Evolutionary conservation across 805 yeast species (phyloP), one percentile per base, ranked within the genome.

Genomic region (Yarrowia deformans): DNA sequence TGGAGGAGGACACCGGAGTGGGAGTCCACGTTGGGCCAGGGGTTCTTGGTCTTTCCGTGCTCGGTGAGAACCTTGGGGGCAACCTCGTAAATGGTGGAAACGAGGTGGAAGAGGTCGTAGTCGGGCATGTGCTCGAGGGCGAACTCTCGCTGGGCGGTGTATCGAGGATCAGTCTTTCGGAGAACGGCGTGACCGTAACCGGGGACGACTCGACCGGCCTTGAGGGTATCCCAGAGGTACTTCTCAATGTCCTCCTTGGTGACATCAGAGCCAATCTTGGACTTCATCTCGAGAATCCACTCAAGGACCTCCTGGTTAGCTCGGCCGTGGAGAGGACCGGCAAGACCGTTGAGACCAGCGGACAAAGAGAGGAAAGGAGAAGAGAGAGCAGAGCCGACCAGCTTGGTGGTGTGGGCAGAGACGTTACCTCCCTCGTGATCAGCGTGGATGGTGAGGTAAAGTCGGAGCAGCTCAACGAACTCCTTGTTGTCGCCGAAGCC

Each of bases 141-240:
- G 78, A 89, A 89, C 75, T 85, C 85, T 76, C 89, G 82, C 83
- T 88, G 88, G 70, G 93, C 94, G 69, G 85, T 83, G 81, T 87
- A 90, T 75, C 95, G 84, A 71, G 95, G 95, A 79, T 90, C 95
- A 64, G 94, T 87, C 83, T 86, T 87, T 81, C 96, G 84, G 79
- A 90, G 83, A 67, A 90, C 95, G 69, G 95, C 95, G 79, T 90
- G 96, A 60, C 96, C 96, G 81, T 90, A 90, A 71, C 96, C 96
- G 72, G 96, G 96, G 72, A 90, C 88, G 71, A 90, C 95, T 75
- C 93, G 85, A 71, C 91, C 91, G 58, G 88, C 82, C 79, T 88
- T 86, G 73, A 90, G 83, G 67, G 89, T 81, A 49, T 83, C 83
- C 95, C 95, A 90, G 75, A 90, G 81, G 82, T 88, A 87, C 73